Conservation (phyloP, 1,139 yeast genomes). For the Pichia norvegensis region DNA sequence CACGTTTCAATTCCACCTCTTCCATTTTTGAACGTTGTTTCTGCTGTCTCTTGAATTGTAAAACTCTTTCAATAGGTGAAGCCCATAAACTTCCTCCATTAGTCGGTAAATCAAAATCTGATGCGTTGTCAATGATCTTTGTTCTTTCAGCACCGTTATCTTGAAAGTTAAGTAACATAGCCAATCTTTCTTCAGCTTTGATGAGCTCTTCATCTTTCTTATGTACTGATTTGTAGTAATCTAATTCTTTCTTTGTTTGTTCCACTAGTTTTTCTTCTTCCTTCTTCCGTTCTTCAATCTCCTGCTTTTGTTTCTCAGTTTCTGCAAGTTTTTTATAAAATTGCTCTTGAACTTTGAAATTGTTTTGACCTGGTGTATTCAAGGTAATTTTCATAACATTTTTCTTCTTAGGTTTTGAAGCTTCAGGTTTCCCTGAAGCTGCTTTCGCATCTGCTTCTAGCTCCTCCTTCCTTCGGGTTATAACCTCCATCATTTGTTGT, state of each 20-base stretch:
- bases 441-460: slow-evolving; percentile 25
- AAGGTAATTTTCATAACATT: slow-evolving; percentile 45
- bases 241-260: slow-evolving; percentile 34
- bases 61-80: slow-evolving; percentile 79
- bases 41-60: slow-evolving; percentile 75
- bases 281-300: slow-evolving; percentile 29
- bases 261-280: slow-evolving; percentile 36
- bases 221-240: slow-evolving; percentile 31
- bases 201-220: slow-evolving; percentile 45
- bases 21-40: slow-evolving; percentile 58
- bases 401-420: slow-evolving; percentile 23
- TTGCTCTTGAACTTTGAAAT: slow-evolving; percentile 61
- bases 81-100: slow-evolving; percentile 66
- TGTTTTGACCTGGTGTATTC: slow-evolving; percentile 53
- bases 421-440: slow-evolving; percentile 8
- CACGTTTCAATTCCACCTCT: slow-evolving; percentile 46
- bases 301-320: slow-evolving; percentile 29
- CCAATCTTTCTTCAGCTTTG: slow-evolving; percentile 66
- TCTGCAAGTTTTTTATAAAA: slow-evolving; percentile 47
- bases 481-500: slow-evolving; percentile 45
- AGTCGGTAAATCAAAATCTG: slow-evolving; percentile 64
- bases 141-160: slow-evolving; percentile 86
- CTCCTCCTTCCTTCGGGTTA: slow-evolving; percentile 42
- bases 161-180: slow-evolving; percentile 70
- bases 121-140: slow-evolving; percentile 83